phyloP scores from a whole-genome alignment of 1,284 basidiomycete species.

The Phaffia rhodozyma region DNA sequence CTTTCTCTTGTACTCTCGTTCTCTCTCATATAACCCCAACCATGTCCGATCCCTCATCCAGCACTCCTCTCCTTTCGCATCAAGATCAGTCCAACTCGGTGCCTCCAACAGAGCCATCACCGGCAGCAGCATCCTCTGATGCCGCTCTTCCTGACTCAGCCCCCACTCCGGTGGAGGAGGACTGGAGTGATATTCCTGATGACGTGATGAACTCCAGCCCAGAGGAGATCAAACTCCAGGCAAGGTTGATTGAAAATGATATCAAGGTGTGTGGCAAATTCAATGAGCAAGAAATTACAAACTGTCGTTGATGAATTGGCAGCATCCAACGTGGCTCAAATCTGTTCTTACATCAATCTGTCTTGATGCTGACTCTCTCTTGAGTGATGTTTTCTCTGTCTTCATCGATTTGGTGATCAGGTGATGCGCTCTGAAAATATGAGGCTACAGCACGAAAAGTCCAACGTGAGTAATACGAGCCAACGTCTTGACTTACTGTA shows the following conservation, averaged over 20 bases:
- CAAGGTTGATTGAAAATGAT: constrained; percentile 85
- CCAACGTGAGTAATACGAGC: background rate
- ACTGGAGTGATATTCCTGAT: constrained; percentile 68
- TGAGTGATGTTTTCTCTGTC: background rate
- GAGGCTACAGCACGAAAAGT: constrained; percentile 70
- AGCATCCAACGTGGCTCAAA: background rate
- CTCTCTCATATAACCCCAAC: no score
- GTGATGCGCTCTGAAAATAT: constrained; percentile 91
- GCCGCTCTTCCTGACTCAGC: no score
- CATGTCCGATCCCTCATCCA: no score
- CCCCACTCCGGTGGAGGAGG: constrained; percentile 43
- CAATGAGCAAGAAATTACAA: background rate
- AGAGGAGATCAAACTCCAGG: constrained; percentile 75
- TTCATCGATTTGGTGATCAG: constrained; percentile 35
- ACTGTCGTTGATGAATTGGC: background rate
- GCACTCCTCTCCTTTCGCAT: no score
- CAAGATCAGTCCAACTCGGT: no score
- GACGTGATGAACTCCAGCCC: constrained; percentile 60
- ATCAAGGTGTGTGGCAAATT: constrained; percentile 53
- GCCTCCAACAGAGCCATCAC: no score
- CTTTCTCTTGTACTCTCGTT: no score
- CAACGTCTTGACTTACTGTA: background rate
- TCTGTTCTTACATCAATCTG: background rate
- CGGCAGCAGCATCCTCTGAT: no score
- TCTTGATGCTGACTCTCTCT: background rate